Evolutionary conservation across 129 eudicot species (phyloP), one percentile per base, ranked within the genome.

Genomic region (Helianthus tuberosus): DNA sequence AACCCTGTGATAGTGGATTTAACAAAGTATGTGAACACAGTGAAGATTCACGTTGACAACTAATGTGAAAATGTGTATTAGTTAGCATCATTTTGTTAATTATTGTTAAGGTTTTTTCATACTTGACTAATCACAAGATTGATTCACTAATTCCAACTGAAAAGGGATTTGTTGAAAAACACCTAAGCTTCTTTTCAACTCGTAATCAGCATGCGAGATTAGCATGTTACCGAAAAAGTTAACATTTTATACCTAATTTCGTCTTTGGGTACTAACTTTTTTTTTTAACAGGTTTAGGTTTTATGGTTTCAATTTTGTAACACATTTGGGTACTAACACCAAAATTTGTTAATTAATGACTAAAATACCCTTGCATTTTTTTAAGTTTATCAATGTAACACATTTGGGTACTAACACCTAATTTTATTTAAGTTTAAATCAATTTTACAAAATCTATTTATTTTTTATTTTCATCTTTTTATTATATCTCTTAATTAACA

Each of bases 1-100:
- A 59, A 61, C 32, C 11, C 20, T 32, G 11, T 73, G 49, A 44
- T 27, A 29, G 35, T 73, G 62, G 38, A 38, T 51, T 13, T 12
- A 20, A 9, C 48, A 39, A 64, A 36, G 41, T 25, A 13, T 75
- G 71, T 20, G 53, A 49, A 74, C 14, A 44, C 11, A 44, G 17
- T 3, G 55, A 66, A 41, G 55, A 49, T 35, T 36, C 44, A 3
- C 0, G 27, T 51, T 75, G 79, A 75, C 79, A 49, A 25, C 15
- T 51, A 75, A 75, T 75, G 79, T 75, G 79, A 75, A 75, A 64
- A 50, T 64, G 64, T 6, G 64, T 3, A 12, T 51, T 63, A 16
- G 52, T 64, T 51, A 64, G 72, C 53, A 64, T 64, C 72, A 23
- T 16, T 50, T 64, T 43, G 27, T 64, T 75, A 64, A 47, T 20